Evolutionary conservation across 306 rosid species (phyloP).

Genomic region (Gleditsia sinensis): DNA sequence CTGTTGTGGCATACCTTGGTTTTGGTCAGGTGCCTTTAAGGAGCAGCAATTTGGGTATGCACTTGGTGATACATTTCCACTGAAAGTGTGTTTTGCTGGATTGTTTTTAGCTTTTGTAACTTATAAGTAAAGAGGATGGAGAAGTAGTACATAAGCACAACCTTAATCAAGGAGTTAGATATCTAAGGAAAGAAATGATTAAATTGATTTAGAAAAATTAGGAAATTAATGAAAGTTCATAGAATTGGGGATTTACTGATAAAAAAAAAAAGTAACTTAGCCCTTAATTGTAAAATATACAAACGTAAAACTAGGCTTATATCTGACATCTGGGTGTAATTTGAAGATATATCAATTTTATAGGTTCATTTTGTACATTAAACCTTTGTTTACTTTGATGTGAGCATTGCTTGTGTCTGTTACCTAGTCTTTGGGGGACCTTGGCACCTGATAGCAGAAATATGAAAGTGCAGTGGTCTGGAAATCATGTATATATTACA

Average conservation of each 20-base stretch:
- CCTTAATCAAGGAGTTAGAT: background rate
- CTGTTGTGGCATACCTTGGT: background rate
- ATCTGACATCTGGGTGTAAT: background rate
- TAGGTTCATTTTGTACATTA: constrained; percentile 8
- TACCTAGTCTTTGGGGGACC: background rate
- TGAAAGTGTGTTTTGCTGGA: background rate
- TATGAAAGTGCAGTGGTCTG: background rate
- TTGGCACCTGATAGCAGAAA: constrained; percentile 1
- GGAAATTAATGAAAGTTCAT: background rate
- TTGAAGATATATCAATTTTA: background rate
- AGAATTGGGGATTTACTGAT: background rate
- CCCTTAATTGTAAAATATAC: background rate
- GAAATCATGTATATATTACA: background rate
- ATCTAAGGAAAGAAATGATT: constrained; percentile 4
- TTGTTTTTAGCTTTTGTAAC: background rate
- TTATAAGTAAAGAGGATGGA: background rate
- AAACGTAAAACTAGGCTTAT: background rate
- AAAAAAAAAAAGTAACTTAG: background rate
- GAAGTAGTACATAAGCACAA: background rate
- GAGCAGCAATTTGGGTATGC: background rate
- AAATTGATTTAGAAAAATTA: background rate
- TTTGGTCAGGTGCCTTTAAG: background rate
- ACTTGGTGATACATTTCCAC: background rate
- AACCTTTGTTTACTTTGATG: background rate
- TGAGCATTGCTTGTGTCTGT: constrained; percentile 11